Evolutionary conservation across 1,139 yeast genomes (phyloP).

Genomic region (Yamadazyma aaseri): DNA sequence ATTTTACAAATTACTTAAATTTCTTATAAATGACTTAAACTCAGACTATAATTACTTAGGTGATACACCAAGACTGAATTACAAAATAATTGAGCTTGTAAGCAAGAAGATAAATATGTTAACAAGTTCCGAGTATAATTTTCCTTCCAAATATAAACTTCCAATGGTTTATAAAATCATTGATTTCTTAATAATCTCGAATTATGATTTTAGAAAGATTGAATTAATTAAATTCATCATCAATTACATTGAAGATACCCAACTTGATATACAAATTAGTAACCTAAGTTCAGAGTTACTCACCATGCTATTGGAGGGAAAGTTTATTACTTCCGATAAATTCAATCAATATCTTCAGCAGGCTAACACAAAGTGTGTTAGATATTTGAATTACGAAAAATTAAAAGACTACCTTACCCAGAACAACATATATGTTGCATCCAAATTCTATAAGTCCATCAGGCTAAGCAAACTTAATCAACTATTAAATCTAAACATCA

Average conservation of each 20-base stretch:
- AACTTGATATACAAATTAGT: conserved; percentile 6
- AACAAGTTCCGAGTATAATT: conserved; percentile 9
- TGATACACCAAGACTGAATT: conserved; percentile 12
- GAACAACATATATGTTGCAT: conserved; percentile 29
- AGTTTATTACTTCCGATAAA: conserved; percentile 18
- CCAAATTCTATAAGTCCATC: conserved; percentile 30
- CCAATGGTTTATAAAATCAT: conserved; percentile 25
- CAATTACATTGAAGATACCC: conserved; percentile 9
- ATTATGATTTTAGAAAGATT: conserved; percentile 34
- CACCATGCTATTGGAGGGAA: conserved; percentile 12
- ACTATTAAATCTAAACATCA: conserved; percentile 18
- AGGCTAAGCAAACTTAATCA: conserved; percentile 17
- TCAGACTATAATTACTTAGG: conserved; percentile 34
- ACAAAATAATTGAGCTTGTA: conserved; percentile 34
- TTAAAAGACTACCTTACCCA: conserved; percentile 29
- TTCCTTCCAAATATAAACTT: conserved; percentile 6
- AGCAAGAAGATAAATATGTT: conserved; percentile 36
- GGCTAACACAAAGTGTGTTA: conserved; percentile 13
- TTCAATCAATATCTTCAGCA: conserved; percentile 19
- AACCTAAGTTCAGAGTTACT: conserved; percentile 6
- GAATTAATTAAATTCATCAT: conserved; percentile 27
- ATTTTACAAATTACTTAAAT: conserved; percentile 10
- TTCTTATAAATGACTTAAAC: conserved; percentile 20
- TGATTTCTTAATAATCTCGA: conserved; percentile 29
- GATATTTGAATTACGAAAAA: conserved; percentile 13